These are phyloP conservation scores for Lasiodiplodia hormozganensis DNA, from an alignment of 2,329 filamentous ascomycete species.

Conservation along the genomic window DNA sequence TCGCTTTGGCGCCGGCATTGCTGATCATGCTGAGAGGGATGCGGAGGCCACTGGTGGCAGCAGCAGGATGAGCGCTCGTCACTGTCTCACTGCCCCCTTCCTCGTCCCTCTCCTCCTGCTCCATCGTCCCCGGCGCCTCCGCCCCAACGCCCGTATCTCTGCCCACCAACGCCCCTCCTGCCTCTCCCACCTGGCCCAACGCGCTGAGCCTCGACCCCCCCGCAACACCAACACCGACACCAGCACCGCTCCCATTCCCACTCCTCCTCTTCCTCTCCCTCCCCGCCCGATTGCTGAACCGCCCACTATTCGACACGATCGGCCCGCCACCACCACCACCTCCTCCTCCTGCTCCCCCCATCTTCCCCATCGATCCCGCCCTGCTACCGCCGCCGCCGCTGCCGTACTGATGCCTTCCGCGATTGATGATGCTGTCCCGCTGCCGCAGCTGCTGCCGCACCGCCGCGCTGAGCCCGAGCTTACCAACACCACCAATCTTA, in stretches of 20 bases:
- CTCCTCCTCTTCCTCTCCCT: neutral
- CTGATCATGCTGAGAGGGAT: constrained; percentile 20
- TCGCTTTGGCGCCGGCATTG: constrained; percentile 9
- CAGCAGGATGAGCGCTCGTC: neutral
- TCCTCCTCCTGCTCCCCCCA: neutral
- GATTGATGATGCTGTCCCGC: constrained; percentile 23
- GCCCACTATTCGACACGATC: neutral
- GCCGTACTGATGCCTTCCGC: constrained; percentile 4
- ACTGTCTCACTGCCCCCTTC: neutral
- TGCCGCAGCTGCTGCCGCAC: constrained; percentile 20
- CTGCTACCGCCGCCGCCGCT: neutral
- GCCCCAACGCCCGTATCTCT: neutral
- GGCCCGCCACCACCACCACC: neutral
- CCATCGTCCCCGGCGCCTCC: neutral
- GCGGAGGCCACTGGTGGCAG: neutral
- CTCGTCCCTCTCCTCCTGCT: neutral
- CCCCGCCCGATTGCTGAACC: no score
- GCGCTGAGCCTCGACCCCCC: neutral
- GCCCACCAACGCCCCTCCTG: neutral
- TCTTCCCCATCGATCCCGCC: no score
- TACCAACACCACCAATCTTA: neutral
- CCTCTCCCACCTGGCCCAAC: neutral
- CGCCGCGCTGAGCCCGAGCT: constrained; percentile 2
- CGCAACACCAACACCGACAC: neutral
- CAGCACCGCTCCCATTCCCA: neutral